Percentiles rank a stretch among this genome's conserved stretches.
phyloP scores from a whole-genome alignment of 257 asterid genomes.

The Striga asiatica region DNA sequence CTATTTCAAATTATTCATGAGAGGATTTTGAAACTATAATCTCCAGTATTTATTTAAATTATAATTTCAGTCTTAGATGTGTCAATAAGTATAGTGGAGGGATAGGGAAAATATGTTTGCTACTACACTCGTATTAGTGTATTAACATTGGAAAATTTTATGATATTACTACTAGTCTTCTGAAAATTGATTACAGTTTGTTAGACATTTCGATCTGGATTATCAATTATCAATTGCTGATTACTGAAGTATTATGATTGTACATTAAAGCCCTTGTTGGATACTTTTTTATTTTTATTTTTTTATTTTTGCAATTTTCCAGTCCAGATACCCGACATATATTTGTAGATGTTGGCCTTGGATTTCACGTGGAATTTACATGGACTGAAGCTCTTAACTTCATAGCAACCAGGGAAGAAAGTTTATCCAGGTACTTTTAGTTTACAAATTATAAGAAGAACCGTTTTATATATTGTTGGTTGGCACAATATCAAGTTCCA shows the following conservation, averaged over 20 bases:
- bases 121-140: too few relatives aligned
- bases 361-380: conserved; percentile 82
- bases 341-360: conserved; percentile 84
- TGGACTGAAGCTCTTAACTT: conserved; percentile 82
- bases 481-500: too few relatives aligned
- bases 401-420: conserved; percentile 44
- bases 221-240: background rate
- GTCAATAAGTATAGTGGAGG: too few relatives aligned
- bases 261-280: background rate
- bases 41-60: background rate
- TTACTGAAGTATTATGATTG: background rate
- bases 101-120: too few relatives aligned
- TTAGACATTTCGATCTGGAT: background rate
- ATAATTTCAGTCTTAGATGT: too few relatives aligned
- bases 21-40: background rate
- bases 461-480: too few relatives aligned
- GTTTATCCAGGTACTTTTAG: conserved; percentile 30
- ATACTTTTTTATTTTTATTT: background rate
- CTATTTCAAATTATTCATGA: background rate
- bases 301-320: conserved; percentile 14
- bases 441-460: too few relatives aligned
- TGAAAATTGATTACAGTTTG: conserved; percentile 4
- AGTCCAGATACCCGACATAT: conserved; percentile 71
- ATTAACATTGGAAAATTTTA: background rate
- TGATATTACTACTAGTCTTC: background rate